Evolutionary conservation across 352 stramenopile species (phyloP), one percentile per base, ranked within the genome.

Genomic region (Pythium brachiatum): DNA sequence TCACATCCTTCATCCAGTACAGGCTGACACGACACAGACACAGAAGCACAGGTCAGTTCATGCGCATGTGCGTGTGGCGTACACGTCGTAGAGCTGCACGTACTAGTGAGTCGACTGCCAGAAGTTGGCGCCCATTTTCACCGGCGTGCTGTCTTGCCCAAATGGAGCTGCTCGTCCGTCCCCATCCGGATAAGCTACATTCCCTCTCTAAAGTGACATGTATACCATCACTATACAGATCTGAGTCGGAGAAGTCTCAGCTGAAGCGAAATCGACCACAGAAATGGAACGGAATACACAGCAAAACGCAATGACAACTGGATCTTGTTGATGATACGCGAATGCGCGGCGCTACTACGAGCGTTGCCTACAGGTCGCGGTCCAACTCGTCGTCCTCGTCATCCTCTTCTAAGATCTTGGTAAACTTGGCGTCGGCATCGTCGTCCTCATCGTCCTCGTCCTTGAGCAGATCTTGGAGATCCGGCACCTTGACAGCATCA

Each of bases 401-500:
- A 13, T 86, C 79, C 59, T 93, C 86, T 27, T 90, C 82, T 67
- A 95, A 74, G 41, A 95, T 86, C 64, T 90, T 88, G 57, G 74
- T 74, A 58, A 95, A 88, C 65, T 90, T 90, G 60, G 73, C 73
- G 4, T 88, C 81, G 3, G 72, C 66, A 3, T 92, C 87, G 0
- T 72, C 66, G 8, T 81, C 75, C 29, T 90, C 83, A n/a, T 93
- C 81, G 18, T 91, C 82, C 0, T 95, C 86, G 15, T 92, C 86
- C 64, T 89, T 87, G 47, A 96, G 67, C 54, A 95, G 77, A 47
- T 96, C 87, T 64, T 91, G 76, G 6, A 96, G 79, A 51, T 94
- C 86, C 1, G 86, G 83, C 34, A 95, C 80, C 78, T 97, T 98
- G 62, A 97, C 89, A 66, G 88, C 95, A 75, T 99, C 97, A 76